A percentile compares a stretch with the other conserved stretches of the same genome.
These are phyloP conservation scores for Linnemannia schmuckeri DNA, from an alignment of 192 early-diverging fungal genomes.

Conservation along the genomic window DNA sequence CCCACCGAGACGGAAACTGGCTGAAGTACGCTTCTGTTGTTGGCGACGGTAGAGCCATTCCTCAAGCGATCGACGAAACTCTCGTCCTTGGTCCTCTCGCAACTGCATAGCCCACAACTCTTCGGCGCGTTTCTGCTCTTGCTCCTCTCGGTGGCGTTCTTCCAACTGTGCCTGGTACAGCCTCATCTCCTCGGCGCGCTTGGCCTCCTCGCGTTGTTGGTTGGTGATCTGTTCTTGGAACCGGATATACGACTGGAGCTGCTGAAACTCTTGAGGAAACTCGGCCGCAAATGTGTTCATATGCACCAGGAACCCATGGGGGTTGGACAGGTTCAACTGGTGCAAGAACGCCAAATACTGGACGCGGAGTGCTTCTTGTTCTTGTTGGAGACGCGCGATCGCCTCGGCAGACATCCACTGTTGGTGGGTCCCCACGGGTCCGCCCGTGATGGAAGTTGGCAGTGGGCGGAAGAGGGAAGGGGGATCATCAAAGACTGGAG, in stretches of 20 bases:
- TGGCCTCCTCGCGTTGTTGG: slow-evolving; percentile 31
- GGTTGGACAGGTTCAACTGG: slow-evolving; percentile 37
- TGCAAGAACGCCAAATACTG: slow-evolving; percentile 52
- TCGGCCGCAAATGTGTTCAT: slow-evolving; percentile 54
- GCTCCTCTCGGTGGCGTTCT: slow-evolving; percentile 28
- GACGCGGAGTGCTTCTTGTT: slow-evolving; percentile 49
- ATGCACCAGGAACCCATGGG: slow-evolving; percentile 42
- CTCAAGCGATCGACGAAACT: slow-evolving; percentile 39
- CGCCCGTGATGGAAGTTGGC: slow-evolving; percentile 15
- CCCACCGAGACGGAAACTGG: slow-evolving; percentile 20
- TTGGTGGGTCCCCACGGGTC: neutral
- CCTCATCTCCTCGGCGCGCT: slow-evolving; percentile 41
- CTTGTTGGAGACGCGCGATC: slow-evolving; percentile 35
- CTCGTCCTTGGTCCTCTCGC: slow-evolving; percentile 22
- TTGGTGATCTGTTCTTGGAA: slow-evolving; percentile 33
- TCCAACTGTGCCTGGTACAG: slow-evolving; percentile 45
- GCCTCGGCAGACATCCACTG: slow-evolving; percentile 48
- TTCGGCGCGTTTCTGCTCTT: slow-evolving; percentile 29
- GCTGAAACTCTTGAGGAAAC: slow-evolving; percentile 45
- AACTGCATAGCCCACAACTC: slow-evolving; percentile 28
- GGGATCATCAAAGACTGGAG: slow-evolving; percentile 45
- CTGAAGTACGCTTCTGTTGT: slow-evolving; percentile 8
- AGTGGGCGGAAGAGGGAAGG: slow-evolving; percentile 53
- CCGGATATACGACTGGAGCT: slow-evolving; percentile 48
- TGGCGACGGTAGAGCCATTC: slow-evolving; percentile 47